Base-by-base conservation (phyloP, 2,329 filamentous ascomycete genomes). In the Claviceps sp. region DNA sequence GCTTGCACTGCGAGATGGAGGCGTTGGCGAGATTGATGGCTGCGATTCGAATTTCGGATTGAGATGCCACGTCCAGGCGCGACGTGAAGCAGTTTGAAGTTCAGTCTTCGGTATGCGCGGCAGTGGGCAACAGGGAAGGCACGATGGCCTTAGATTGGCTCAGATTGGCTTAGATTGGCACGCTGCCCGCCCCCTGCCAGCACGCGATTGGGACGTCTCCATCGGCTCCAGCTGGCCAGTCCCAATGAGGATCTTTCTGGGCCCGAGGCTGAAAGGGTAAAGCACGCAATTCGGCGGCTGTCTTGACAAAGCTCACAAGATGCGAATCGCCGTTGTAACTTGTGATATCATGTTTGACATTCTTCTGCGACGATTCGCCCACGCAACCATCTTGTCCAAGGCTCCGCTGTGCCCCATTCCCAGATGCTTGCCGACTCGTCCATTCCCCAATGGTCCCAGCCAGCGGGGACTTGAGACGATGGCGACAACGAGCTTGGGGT, bases 231-330 rank as follows among this genome's bases (percentile, higher is more conserved):
- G n/a, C n/a, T 5, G 17, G 34, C 34, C 24, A 51, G 24, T 38
- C 46, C 42, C 19, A 10, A 51, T 16, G n/a, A 34, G 37, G 47
- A 17, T 24, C 34, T 46, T 46, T 17, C 40, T 24, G 46, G 40
- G 10, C 16, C 40, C 6, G 48, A 47, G 47, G 39, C 51, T 55
- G 79, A 5, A 14, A 26, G 13, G 63, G 54, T 73, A 72, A 50
- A 61, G 60, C 60, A 61, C 60, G 60, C 59, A 57, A 61, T 61
- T 53, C 51, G 13, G 58, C 59, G 59, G 58, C 57, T 58, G 55
- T 57, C 56, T 60, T 53, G 57, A 57, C 58, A 54, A 57, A 55
- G 26, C 26, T 44, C 42, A 44, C 40, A 22, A 22, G 8, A 13
- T 42, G 11, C 7, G 40, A 42, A 19, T 19, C 40, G 11, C 19